These are phyloP conservation scores for Harrya chromipes DNA, from an alignment of 768 basidiomycete species.

Conservation along the genomic window DNA sequence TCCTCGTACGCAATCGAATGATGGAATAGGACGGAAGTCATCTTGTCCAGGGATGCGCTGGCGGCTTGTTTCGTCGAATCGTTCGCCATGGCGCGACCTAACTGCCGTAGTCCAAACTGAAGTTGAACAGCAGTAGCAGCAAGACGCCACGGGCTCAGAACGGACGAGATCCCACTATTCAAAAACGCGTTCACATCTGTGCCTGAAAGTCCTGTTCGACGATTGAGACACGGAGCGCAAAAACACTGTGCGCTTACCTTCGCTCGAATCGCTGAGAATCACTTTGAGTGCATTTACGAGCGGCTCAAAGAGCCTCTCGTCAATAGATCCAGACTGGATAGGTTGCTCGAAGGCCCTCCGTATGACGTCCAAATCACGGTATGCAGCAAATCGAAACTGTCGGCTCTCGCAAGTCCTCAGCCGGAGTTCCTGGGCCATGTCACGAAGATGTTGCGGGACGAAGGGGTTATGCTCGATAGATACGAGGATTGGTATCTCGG, in stretches of 20 bases:
- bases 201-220: constrained; percentile 11
- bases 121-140: constrained; percentile 78
- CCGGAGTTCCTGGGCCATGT: constrained; percentile 50
- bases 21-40: constrained; percentile 66
- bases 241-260: constrained; percentile 39
- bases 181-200: constrained; percentile 47
- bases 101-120: constrained; percentile 69
- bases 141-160: constrained; percentile 81
- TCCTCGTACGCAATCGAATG: constrained; percentile 75
- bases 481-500: constrained; percentile 66
- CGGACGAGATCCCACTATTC: constrained; percentile 60
- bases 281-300: constrained; percentile 64
- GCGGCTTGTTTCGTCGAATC: constrained; percentile 51
- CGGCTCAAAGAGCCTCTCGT: constrained; percentile 54
- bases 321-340: constrained; percentile 45
- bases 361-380: constrained; percentile 69
- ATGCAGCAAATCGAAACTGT: constrained; percentile 74
- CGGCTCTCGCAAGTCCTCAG: constrained; percentile 55
- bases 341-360: constrained; percentile 66
- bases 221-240: too few species aligned
- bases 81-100: constrained; percentile 64
- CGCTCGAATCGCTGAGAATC: constrained; percentile 61
- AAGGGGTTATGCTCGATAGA: constrained; percentile 61
- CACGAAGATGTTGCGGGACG: constrained; percentile 49
- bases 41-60: constrained; percentile 59